Percentiles rank a stretch among this genome's conserved stretches.
Conservation (phyloP, 2,329 filamentous ascomycete species). For the Fusarium bulbicola region DNA sequence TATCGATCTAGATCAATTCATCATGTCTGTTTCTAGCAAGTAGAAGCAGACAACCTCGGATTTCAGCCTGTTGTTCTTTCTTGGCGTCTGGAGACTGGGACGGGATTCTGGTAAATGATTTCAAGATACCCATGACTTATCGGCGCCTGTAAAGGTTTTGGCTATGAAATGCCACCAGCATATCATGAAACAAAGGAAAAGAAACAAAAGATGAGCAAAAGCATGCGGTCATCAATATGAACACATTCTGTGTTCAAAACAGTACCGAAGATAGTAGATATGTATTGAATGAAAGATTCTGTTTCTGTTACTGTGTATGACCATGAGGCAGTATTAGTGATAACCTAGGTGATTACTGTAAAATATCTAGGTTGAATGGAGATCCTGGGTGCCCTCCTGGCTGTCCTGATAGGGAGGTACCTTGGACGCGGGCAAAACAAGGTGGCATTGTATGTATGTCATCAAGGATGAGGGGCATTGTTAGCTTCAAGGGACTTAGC, state of each 20-base stretch:
- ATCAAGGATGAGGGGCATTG: slow-evolving; percentile 16
- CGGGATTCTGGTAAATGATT: slow-evolving; percentile 26
- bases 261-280: slow-evolving; percentile 16
- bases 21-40: background rate
- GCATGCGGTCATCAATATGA: slow-evolving; percentile 13
- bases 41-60: background rate
- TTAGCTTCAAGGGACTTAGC: background rate
- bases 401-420: background rate
- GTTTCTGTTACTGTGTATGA: slow-evolving; percentile 5
- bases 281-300: slow-evolving; percentile 32
- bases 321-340: background rate
- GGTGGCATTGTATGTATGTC: background rate
- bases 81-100: slow-evolving; percentile 32
- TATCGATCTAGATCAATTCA: slow-evolving; percentile 50
- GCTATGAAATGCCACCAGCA: slow-evolving; percentile 12
- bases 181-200: slow-evolving; percentile 19
- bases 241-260: slow-evolving; percentile 4
- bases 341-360: background rate
- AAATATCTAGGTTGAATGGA: background rate
- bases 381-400: background rate
- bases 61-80: slow-evolving; percentile 25
- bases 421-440: background rate
- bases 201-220: slow-evolving; percentile 23
- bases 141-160: slow-evolving; percentile 15
- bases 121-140: slow-evolving; percentile 37